Conservation (phyloP, 352 stramenopile species). For the Phytophthora cryptogea region DNA sequence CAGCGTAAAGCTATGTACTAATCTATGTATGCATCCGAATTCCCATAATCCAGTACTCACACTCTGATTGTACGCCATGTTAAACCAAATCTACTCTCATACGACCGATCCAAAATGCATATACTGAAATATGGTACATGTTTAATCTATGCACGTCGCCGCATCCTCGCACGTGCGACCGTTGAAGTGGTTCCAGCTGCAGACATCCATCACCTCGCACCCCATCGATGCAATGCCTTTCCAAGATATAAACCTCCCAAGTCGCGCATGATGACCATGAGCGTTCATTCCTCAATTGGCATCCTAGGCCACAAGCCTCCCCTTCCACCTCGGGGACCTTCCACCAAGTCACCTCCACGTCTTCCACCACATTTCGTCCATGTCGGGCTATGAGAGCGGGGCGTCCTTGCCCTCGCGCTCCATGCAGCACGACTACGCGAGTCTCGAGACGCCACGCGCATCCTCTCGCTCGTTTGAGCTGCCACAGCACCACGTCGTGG, state of each 20-base stretch:
- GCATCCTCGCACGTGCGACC: constrained; percentile 18
- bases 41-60: too few relatives aligned
- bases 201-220: constrained; percentile 24
- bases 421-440: constrained; percentile 27
- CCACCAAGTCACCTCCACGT: not conserved
- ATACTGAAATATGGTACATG: too few relatives aligned
- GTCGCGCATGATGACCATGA: constrained; percentile 11
- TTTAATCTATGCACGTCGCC: too few relatives aligned
- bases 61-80: too few relatives aligned
- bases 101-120: too few relatives aligned
- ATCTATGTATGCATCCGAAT: too few relatives aligned
- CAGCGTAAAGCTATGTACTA: not conserved
- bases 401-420: constrained; percentile 38
- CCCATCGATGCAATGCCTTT: constrained; percentile 8
- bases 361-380: constrained; percentile 6
- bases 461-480: constrained; percentile 24
- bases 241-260: not conserved
- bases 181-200: constrained; percentile 23
- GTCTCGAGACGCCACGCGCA: constrained; percentile 31
- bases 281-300: constrained; percentile 35
- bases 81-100: too few relatives aligned
- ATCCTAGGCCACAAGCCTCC: constrained; percentile 21
- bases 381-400: constrained; percentile 43
- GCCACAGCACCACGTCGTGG: constrained; percentile 26
- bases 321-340: not conserved